phyloP scores from a whole-genome alignment of 139 green algal species.

The Chlamydomonas sphaeroides region DNA sequence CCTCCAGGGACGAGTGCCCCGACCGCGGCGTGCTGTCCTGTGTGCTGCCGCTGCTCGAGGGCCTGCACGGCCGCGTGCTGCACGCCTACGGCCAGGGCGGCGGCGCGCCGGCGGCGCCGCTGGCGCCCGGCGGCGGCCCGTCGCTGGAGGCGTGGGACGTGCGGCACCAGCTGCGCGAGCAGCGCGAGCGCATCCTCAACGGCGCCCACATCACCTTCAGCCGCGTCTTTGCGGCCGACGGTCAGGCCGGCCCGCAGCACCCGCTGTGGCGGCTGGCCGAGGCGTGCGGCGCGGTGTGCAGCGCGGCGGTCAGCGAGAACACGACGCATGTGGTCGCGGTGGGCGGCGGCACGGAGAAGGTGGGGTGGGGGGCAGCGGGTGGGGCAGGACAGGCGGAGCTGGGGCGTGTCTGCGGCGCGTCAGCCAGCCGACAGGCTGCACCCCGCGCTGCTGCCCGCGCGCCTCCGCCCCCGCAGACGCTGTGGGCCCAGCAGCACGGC shows the following conservation, averaged over 20 bases:
- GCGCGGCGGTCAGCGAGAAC: constrained; percentile 14
- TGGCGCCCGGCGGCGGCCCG: constrained; percentile 22
- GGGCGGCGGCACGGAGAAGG: constrained; percentile 72
- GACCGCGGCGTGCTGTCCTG: constrained; percentile 64
- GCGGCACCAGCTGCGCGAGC: constrained; percentile 37
- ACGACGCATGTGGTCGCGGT: constrained; percentile 74
- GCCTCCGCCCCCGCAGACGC: constrained; percentile 34
- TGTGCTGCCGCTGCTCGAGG: constrained; percentile 48
- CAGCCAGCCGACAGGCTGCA: background rate
- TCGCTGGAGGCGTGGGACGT: constrained; percentile 39
- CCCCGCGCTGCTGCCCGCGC: background rate
- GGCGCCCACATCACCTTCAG: constrained; percentile 71
- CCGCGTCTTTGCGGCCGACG: constrained; percentile 52
- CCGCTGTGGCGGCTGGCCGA: constrained; percentile 72
- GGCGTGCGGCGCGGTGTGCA: constrained; percentile 62
- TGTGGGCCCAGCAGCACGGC: constrained; percentile 60
- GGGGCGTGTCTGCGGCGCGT: background rate
- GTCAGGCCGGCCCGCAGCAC: constrained; percentile 38
- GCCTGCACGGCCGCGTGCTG: constrained; percentile 49
- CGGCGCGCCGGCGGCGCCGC: background rate
- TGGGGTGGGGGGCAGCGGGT: background rate
- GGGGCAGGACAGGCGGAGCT: background rate
- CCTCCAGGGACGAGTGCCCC: constrained; percentile 63
- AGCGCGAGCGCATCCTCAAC: constrained; percentile 50
- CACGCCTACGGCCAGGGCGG: background rate